These are phyloP conservation scores for Colletotrichum sp. DNA, from an alignment of 2,329 filamentous ascomycete genomes.

Conservation along the genomic window DNA sequence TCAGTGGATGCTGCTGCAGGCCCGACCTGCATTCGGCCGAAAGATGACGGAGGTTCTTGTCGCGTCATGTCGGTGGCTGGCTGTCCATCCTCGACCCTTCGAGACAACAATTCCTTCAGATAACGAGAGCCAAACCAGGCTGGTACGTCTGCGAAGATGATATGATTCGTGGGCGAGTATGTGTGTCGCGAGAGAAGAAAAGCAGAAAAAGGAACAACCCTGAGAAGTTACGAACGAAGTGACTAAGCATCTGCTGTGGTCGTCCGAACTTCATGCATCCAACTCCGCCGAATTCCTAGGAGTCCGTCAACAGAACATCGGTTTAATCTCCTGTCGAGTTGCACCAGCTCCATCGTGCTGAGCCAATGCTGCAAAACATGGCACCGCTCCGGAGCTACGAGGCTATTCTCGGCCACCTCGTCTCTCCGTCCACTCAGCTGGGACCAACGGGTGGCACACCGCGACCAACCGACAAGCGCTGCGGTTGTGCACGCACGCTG, in stretches of 20 bases:
- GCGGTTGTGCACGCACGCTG: background rate
- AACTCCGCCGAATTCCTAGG: background rate
- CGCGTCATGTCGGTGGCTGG: background rate
- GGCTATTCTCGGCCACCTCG: background rate
- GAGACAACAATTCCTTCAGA: background rate
- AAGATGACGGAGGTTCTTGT: background rate
- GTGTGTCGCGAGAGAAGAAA: background rate
- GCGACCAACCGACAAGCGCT: background rate
- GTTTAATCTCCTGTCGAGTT: background rate
- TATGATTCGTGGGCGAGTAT: background rate
- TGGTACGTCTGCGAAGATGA: background rate
- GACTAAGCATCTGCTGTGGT: background rate
- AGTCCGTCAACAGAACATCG: background rate
- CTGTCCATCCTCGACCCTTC: background rate
- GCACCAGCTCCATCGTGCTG: constrained; percentile 1
- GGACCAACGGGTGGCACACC: background rate
- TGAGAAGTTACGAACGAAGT: background rate
- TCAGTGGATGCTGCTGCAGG: background rate
- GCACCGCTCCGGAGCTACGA: background rate
- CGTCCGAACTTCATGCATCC: background rate
- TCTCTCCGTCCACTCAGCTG: background rate
- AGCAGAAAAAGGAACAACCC: background rate
- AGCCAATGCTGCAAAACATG: background rate
- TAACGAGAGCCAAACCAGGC: background rate
- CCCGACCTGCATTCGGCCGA: background rate